A percentile compares a stretch with the other conserved stretches of the same genome.
These are phyloP conservation scores for Plasmodium berghei DNA, from an alignment of 169 alveolate species.

Conservation along the genomic window DNA sequence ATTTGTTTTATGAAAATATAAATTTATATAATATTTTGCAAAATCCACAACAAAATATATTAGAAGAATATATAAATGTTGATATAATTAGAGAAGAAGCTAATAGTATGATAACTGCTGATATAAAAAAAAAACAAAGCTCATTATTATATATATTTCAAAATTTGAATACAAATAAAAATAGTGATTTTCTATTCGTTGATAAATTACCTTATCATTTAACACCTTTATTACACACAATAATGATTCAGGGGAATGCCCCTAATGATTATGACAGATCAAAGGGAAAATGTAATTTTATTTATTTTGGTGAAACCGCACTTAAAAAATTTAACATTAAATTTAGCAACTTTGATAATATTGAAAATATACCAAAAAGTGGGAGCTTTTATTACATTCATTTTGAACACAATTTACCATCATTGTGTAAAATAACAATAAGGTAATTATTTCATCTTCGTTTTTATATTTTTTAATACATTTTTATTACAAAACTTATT, in stretches of 20 bases:
- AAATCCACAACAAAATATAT: constrained; percentile 24
- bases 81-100: constrained; percentile 43
- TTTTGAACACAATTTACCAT: constrained; percentile 66
- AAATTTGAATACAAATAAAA: constrained; percentile 39
- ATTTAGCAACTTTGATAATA: constrained; percentile 57
- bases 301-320: constrained; percentile 62
- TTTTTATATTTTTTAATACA: neutral
- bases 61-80: constrained; percentile 74
- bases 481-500: neutral
- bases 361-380: constrained; percentile 32
- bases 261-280: constrained; percentile 16
- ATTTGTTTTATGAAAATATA: constrained; percentile 37
- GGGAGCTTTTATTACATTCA: constrained; percentile 67
- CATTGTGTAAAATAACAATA: constrained; percentile 59
- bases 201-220: constrained; percentile 72
- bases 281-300: constrained; percentile 46
- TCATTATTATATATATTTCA: constrained; percentile 66
- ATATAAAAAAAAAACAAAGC: constrained; percentile 65
- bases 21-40: constrained; percentile 58
- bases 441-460: constrained; percentile 25
- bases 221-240: constrained; percentile 61
- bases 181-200: constrained; percentile 59
- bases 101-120: constrained; percentile 70
- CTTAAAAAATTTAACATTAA: constrained; percentile 45
- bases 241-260: constrained; percentile 60